Percentiles rank a stretch among this genome's conserved stretches.
Conservation (phyloP, 768 basidiomycete genomes). For the Cystobasidiopsis lactophilus region DNA sequence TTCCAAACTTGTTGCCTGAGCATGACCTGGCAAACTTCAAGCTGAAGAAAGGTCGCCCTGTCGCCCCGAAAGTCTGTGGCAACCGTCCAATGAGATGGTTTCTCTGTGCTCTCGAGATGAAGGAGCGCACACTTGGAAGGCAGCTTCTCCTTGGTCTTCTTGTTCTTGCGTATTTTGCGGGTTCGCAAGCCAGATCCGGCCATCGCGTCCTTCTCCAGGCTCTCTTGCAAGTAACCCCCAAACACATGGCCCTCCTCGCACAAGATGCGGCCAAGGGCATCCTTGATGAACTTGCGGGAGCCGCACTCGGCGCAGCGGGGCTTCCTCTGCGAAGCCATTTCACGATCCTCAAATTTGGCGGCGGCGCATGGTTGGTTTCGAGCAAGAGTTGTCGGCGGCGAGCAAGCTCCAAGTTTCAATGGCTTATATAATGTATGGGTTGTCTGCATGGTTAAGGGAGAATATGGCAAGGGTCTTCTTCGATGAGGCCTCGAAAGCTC, state of each 20-base stretch:
- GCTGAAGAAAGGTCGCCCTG: constrained; percentile 21
- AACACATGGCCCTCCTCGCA: constrained; percentile 28
- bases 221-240: constrained; percentile 25
- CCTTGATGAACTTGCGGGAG: constrained; percentile 24
- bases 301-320: constrained; percentile 22
- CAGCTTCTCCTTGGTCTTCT: neutral
- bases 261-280: constrained; percentile 22
- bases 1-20: constrained; percentile 23
- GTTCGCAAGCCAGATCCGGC: constrained; percentile 16
- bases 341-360: neutral
- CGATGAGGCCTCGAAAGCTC: too few species aligned
- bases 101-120: neutral
- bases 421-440: too few species aligned
- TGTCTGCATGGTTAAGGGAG: too few species aligned
- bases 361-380: too few species aligned
- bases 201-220: constrained; percentile 20
- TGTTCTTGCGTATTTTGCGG: constrained; percentile 14
- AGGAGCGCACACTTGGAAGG: constrained; percentile 1
- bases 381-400: too few species aligned
- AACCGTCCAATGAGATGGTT: neutral
- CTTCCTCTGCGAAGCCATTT: neutral
- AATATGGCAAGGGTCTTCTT: too few species aligned
- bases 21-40: constrained; percentile 24
- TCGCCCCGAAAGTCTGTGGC: constrained; percentile 24
- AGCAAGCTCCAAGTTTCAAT: too few species aligned